These are phyloP conservation scores for Lecanicillium sp. DNA, from an alignment of 2,329 filamentous ascomycete genomes.

Conservation along the genomic window DNA sequence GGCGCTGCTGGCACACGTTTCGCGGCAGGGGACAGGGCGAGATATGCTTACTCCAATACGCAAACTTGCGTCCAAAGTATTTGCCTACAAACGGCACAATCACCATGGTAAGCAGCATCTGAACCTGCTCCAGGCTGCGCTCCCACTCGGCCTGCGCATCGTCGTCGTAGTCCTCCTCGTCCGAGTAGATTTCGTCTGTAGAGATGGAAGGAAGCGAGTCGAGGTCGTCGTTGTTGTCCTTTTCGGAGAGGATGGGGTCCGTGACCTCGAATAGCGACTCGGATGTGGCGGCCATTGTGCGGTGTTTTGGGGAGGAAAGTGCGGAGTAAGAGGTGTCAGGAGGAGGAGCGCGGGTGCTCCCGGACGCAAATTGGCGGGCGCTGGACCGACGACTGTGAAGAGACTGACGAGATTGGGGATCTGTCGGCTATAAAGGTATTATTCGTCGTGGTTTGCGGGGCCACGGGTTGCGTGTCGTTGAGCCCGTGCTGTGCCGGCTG, in stretches of 20 bases:
- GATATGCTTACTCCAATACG: conserved; percentile 80
- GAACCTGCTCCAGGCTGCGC: conserved; percentile 85
- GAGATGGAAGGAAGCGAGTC: conserved; percentile 57
- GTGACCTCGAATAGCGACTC: conserved; percentile 43
- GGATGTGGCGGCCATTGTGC: conserved; percentile 19
- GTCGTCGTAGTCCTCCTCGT: conserved; percentile 57
- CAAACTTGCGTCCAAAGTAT: conserved; percentile 88
- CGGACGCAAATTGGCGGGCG: too few relatives aligned
- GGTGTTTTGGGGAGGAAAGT: not conserved
- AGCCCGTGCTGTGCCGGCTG: too few relatives aligned
- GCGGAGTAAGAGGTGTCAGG: too few relatives aligned
- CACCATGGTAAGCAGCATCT: conserved; percentile 89
- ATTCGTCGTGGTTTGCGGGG: too few relatives aligned
- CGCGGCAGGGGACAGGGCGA: not conserved
- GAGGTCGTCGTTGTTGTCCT: conserved; percentile 42
- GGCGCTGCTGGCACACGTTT: too few relatives aligned
- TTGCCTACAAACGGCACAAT: conserved; percentile 90
- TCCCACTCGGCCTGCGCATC: conserved; percentile 96
- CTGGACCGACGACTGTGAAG: too few relatives aligned
- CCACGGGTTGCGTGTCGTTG: too few relatives aligned
- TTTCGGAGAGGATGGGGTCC: conserved; percentile 35
- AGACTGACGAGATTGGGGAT: too few relatives aligned
- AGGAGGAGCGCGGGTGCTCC: too few relatives aligned
- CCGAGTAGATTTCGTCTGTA: conserved; percentile 46
- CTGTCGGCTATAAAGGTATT: too few relatives aligned